phyloP scores from a whole-genome alignment of 495 filamentous ascomycete genomes.

The Geopyxis carbonaria region DNA sequence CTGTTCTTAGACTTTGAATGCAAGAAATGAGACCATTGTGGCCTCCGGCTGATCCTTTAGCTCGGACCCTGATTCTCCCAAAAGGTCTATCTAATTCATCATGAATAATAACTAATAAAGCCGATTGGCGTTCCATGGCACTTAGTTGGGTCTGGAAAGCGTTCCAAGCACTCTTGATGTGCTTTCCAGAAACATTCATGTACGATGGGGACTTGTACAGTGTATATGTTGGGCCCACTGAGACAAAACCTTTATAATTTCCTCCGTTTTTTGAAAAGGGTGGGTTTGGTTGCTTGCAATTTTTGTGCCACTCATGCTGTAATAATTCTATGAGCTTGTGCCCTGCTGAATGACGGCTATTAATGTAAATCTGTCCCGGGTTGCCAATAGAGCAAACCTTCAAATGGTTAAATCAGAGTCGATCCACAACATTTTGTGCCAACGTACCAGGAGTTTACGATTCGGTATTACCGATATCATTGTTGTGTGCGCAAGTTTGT shows the following conservation, averaged over 20 bases:
- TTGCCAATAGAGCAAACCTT: slow-evolving; percentile 65
- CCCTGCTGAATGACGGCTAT: slow-evolving; percentile 67
- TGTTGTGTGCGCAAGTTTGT: too few species aligned
- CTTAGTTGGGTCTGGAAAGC: slow-evolving; percentile 28
- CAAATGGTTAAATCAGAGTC: too few species aligned
- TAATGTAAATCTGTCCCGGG: slow-evolving; percentile 39
- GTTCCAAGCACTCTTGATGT: slow-evolving; percentile 33
- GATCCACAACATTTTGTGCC: too few species aligned
- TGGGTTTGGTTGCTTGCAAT: too few species aligned
- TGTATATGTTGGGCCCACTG: slow-evolving; percentile 34
- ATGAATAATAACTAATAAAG: slow-evolving; percentile 55
- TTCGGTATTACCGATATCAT: too few species aligned
- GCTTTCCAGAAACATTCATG: slow-evolving; percentile 61
- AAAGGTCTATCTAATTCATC: slow-evolving; percentile 62
- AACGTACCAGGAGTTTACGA: too few species aligned
- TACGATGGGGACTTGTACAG: slow-evolving; percentile 49
- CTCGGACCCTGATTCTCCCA: slow-evolving; percentile 46
- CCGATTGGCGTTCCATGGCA: slow-evolving; percentile 23
- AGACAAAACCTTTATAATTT: slow-evolving; percentile 28
- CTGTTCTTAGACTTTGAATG: slow-evolving; percentile 30
- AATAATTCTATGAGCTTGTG: slow-evolving; percentile 48
- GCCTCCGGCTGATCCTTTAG: slow-evolving; percentile 40
- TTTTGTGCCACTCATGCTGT: slow-evolving; percentile 30
- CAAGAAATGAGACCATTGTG: slow-evolving; percentile 69
- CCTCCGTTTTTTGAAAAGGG: slow-evolving; percentile 30